Evolutionary conservation across 73 alveolate genomes (phyloP), one percentile per base, ranked within the genome.

Genomic region (Uronychia setigera): DNA sequence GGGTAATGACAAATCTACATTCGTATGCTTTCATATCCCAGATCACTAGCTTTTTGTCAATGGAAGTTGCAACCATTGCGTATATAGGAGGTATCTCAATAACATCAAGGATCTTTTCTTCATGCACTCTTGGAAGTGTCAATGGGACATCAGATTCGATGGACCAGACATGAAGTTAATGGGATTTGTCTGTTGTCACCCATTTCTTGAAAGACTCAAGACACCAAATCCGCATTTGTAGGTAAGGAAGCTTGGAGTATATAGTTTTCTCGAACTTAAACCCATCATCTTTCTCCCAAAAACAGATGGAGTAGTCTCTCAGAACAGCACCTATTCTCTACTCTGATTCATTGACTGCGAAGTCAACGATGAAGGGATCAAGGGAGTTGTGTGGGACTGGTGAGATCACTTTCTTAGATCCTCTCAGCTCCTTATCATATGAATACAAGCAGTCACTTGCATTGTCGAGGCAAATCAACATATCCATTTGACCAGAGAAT

Each of bases 171-270:
- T 79, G 81, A 1, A 86, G 76, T 26, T 67, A 35, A 60, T 86
- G 74, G 30, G 83, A n/a, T 35, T 86, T 86, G 59, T 86, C 92
- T n/a, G 92, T 86, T 0, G 92, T 86, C 1, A 86, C 58, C 92
- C 92, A 86, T 79, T 79, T 86, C 19, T 79, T 46, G 28, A 80
- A 46, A 26, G 88, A 31, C 60, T 86, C 88, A 26, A 79, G 74
- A 57, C 88, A 28, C 92, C 92, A 86, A 0, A 86, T 78, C 32
- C 75, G 59, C 25, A 77, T 84, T 60, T 86, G 58, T 0, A 86
- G 74, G 27, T 79, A 58, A 1, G 59, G 60, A 30, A 86, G 81
- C 30, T 35, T 79, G 30, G 80, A 31, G 32, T 78, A 46, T 26
- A 86, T 25, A 79, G 35, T 76, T 33, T 79, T 86, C 60, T 86